Evolutionary conservation across 495 filamentous ascomycete genomes (phyloP).

Genomic region (Xylaria curta): DNA sequence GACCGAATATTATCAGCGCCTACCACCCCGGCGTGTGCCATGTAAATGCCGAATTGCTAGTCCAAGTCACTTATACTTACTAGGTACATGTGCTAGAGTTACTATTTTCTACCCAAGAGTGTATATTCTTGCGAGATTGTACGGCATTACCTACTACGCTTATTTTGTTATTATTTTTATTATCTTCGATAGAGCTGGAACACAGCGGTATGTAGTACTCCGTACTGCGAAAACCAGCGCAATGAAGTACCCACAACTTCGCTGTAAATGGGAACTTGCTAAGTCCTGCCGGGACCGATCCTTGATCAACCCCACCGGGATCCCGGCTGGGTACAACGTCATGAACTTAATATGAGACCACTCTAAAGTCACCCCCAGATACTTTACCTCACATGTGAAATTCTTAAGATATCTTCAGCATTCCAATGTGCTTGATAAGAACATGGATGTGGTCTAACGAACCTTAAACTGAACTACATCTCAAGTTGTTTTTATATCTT

Average conservation of each 20-base stretch:
- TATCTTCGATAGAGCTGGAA: neutral
- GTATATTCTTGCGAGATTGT: too few species aligned
- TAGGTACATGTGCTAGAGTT: too few species aligned
- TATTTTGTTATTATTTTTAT: too few species aligned
- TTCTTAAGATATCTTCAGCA: neutral
- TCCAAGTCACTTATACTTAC: neutral
- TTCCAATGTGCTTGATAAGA: neutral
- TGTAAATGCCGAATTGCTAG: neutral
- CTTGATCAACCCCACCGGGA: conserved; percentile 4
- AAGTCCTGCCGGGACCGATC: conserved; percentile 10
- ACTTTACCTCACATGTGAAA: neutral
- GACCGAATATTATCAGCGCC: neutral
- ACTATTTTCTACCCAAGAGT: too few species aligned
- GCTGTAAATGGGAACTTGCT: too few species aligned
- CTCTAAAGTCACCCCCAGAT: neutral
- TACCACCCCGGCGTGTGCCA: neutral
- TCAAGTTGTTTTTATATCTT: neutral
- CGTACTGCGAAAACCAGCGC: neutral
- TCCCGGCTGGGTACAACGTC: neutral
- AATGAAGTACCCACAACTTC: neutral
- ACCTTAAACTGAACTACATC: neutral
- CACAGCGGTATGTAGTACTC: too few species aligned
- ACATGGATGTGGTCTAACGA: neutral
- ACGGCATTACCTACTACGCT: too few species aligned
- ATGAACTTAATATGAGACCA: neutral